phyloP scores from a whole-genome alignment of 31 red algal species.

The Asparagopsis taxiformis region DNA sequence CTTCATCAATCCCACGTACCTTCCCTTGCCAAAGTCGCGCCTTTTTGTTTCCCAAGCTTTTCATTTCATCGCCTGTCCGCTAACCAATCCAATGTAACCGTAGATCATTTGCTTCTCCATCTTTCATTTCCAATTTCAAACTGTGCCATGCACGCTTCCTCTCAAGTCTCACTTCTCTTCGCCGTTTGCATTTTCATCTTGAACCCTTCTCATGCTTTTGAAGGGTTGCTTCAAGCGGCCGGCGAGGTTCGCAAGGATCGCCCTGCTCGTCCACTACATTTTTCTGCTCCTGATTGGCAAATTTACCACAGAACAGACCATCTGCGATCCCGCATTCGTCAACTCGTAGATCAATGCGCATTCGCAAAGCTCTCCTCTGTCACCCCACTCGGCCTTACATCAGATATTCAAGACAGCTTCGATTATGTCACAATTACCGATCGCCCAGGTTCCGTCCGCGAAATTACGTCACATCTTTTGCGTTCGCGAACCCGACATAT shows the following conservation, averaged over 20 bases:
- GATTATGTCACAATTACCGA: too few relatives aligned
- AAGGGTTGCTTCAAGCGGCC: conserved; percentile 47
- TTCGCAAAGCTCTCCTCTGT: conserved; percentile 1
- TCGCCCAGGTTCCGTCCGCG: neutral
- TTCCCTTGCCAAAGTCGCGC: too few relatives aligned
- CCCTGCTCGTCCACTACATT: conserved; percentile 27
- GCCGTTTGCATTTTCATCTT: neutral
- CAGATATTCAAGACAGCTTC: too few relatives aligned
- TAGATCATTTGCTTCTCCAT: too few relatives aligned
- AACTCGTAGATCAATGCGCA: conserved; percentile 8
- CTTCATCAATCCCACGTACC: too few relatives aligned
- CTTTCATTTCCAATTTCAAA: too few relatives aligned
- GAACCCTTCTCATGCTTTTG: conserved; percentile 29
- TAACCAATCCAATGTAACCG: too few relatives aligned
- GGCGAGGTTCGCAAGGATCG: conserved; percentile 63
- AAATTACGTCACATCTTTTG: neutral
- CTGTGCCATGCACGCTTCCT: too few relatives aligned
- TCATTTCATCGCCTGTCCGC: too few relatives aligned
- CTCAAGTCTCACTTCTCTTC: too few relatives aligned
- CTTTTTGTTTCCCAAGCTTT: too few relatives aligned
- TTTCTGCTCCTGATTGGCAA: conserved; percentile 46
- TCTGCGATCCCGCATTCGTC: conserved; percentile 4
- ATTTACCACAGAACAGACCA: conserved; percentile 46
- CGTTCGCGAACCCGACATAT: conserved; percentile 4
- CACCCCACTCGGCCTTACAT: neutral